phyloP scores from a whole-genome alignment of 768 basidiomycete genomes.

The Lanmaoa pseudosensibilis region DNA sequence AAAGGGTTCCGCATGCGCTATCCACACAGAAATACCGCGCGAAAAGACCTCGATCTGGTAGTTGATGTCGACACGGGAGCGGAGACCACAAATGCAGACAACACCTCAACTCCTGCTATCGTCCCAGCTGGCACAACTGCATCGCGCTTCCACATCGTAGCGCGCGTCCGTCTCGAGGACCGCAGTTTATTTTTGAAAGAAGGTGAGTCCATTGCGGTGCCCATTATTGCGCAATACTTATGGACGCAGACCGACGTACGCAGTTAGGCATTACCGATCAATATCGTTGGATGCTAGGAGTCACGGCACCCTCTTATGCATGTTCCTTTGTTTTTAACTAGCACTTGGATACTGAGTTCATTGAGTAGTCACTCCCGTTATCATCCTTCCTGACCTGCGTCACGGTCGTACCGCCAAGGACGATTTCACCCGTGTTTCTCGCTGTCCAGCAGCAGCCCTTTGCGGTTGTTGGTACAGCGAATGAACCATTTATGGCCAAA shows the following conservation, averaged over 20 bases:
- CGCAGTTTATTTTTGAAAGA: slow-evolving; percentile 45
- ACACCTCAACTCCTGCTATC: not conserved
- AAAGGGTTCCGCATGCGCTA: slow-evolving; percentile 40
- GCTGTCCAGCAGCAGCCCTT: slow-evolving; percentile 41
- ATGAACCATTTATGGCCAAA: slow-evolving; percentile 46
- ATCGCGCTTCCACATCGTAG: slow-evolving; percentile 48
- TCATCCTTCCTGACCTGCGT: slow-evolving; percentile 37
- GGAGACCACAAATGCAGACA: not conserved
- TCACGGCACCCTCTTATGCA: slow-evolving; percentile 50
- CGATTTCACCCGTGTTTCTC: slow-evolving; percentile 33
- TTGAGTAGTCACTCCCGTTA: slow-evolving; percentile 27
- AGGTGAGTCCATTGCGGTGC: slow-evolving; percentile 28
- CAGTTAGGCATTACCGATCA: slow-evolving; percentile 31
- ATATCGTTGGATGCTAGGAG: slow-evolving; percentile 48
- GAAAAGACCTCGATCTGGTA: slow-evolving; percentile 36
- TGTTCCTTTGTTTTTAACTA: slow-evolving; percentile 18
- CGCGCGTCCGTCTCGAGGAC: slow-evolving; percentile 44
- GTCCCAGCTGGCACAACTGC: slow-evolving; percentile 20
- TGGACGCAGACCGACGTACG: slow-evolving; percentile 34
- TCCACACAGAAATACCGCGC: slow-evolving; percentile 42
- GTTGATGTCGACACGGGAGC: slow-evolving; percentile 6
- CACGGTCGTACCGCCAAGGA: slow-evolving; percentile 39
- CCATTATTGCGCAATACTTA: slow-evolving; percentile 6
- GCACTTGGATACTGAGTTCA: not conserved
- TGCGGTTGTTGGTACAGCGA: slow-evolving; percentile 40